Base-by-base conservation (phyloP, 306 rosid genomes). In the Prunus salicina region DNA sequence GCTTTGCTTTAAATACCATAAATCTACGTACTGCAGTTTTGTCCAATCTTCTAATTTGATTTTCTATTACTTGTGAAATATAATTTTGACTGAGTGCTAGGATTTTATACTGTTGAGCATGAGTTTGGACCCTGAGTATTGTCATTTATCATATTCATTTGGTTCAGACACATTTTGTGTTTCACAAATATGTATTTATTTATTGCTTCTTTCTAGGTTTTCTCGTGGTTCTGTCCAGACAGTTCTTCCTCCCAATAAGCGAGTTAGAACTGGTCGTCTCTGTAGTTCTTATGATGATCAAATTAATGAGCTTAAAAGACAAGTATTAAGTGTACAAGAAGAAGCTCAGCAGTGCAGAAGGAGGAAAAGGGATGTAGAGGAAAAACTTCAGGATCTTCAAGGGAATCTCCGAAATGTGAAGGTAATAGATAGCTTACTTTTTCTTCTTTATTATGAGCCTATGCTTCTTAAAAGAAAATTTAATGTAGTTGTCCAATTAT, bases 221-320 rank as follows among this genome's bases (percentile, higher is more conserved):
- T 85, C 86, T 20, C 90, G 96, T 66, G 91, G 89, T 79, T 66
- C 89, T 63, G 96, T 90, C 75, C 92, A 94, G 80, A 94, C 95
- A 19, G 64, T 82, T 73, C 91, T 94, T 75, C 93, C 93, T 32
- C 85, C 85, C 41, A 78, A 66, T 74, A 84, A 27, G 82, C 79
- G 66, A 57, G 64, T 22, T 22, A 87, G 82, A 87, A 76, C 79
- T 72, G 89, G 85, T 12, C 93, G 97, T 58, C 90, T 94, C 38
- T 88, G 91, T 84, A 82, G 91, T 84, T 86, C 93, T 72, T 83
- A 80, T 78, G 93, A 91, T 49, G 87, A 74, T 62, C 88, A 87
- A 46, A 92, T 92, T 68, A 47, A 68, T 50, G 64, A 75, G 57
- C 84, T 85, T 77, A 81, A 79, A 69, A 75, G 57, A 65, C 84